Evolutionary conservation across 306 rosid species (phyloP).

Genomic region (Dryas alaskensis): DNA sequence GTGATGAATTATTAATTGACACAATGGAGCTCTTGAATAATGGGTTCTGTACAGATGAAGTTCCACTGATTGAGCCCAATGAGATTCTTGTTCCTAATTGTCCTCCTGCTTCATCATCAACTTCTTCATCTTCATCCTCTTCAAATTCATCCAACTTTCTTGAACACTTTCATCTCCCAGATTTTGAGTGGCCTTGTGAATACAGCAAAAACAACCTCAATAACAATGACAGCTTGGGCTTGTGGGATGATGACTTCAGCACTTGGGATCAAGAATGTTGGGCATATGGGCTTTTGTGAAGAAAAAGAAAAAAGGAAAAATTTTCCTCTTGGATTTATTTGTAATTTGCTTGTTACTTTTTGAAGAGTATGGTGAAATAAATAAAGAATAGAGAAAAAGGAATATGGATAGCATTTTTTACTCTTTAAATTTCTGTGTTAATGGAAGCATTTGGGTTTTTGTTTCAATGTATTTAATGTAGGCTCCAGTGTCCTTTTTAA

Average conservation of each 20-base stretch:
- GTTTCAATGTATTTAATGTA: background rate
- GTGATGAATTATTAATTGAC: conserved; percentile 24
- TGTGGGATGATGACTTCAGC: conserved; percentile 70
- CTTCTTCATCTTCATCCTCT: conserved; percentile 36
- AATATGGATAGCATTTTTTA: background rate
- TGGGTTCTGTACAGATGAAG: conserved; percentile 62
- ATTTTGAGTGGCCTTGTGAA: conserved; percentile 53
- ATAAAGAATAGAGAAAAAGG: background rate
- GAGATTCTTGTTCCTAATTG: conserved; percentile 35
- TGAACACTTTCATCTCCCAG: conserved; percentile 53
- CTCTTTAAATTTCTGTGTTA: background rate
- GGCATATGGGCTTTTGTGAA: conserved; percentile 44
- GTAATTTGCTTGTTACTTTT: conserved; percentile 35
- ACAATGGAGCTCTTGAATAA: conserved; percentile 33
- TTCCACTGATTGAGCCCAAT: conserved; percentile 48
- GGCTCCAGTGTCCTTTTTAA: background rate
- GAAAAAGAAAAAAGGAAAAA: background rate
- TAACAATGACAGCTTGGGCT: conserved; percentile 14
- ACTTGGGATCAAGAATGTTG: conserved; percentile 59
- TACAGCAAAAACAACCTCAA: conserved; percentile 2
- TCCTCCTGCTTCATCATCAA: conserved; percentile 41
- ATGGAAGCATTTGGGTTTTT: conserved; percentile 6
- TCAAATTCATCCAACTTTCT: conserved; percentile 42
- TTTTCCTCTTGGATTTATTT: conserved; percentile 19
- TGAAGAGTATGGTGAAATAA: background rate